phyloP scores from a whole-genome alignment of 176 grass and related monocot species.

The Ampelocalamus luodianensis region DNA sequence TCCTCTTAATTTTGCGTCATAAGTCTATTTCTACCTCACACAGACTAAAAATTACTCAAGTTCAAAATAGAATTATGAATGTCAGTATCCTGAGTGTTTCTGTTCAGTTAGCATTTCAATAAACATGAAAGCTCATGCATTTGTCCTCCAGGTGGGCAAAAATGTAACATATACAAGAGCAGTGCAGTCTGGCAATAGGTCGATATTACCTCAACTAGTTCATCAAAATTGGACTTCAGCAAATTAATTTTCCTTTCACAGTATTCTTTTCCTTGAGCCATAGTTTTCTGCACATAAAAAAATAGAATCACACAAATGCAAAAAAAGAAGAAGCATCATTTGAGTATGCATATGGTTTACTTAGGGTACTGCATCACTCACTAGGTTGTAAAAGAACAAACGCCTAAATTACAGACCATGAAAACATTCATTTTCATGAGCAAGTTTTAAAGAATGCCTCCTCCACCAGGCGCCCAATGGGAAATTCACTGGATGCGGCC shows the following conservation, averaged over 20 bases:
- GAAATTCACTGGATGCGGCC: not conserved
- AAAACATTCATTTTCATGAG: not conserved
- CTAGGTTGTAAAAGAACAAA: constrained; percentile 1
- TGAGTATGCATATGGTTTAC: constrained; percentile 4
- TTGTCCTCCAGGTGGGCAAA: constrained; percentile 21
- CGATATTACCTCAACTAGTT: constrained; percentile 75
- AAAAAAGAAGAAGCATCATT: constrained; percentile 9
- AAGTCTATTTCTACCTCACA: not conserved
- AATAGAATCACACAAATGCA: constrained; percentile 18
- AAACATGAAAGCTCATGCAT: not conserved
- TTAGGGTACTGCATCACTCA: not conserved
- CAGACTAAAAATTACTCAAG: not conserved
- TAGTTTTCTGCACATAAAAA: constrained; percentile 70
- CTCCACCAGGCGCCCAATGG: not conserved
- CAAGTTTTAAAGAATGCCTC: not conserved
- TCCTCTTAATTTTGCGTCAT: not conserved
- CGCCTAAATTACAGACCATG: not conserved
- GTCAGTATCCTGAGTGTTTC: not conserved
- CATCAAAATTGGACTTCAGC: constrained; percentile 89
- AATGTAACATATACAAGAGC: constrained; percentile 33
- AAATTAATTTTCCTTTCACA: constrained; percentile 90
- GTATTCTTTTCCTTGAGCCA: constrained; percentile 92
- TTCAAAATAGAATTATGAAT: not conserved
- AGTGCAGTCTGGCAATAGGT: not conserved
- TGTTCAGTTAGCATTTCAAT: not conserved